These are phyloP conservation scores for Suaeda aralocaspica DNA, from an alignment of 148 eudicot species.

Conservation along the genomic window DNA sequence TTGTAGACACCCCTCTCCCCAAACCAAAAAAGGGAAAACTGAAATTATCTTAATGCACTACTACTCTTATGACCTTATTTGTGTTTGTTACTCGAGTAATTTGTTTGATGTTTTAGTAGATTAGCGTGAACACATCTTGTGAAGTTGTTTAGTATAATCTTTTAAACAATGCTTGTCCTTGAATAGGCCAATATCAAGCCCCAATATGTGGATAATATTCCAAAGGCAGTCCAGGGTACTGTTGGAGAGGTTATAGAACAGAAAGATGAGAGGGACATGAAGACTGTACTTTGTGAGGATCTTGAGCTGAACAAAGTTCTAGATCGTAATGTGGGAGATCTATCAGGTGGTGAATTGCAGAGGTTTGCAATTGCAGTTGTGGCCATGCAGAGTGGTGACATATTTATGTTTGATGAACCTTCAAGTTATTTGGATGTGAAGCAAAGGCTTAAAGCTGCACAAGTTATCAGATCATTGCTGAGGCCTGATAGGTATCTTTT, in stretches of 20 bases:
- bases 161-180: neutral
- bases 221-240: constrained; percentile 88
- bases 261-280: constrained; percentile 77
- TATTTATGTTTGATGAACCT: constrained; percentile 97
- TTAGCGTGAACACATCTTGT: neutral
- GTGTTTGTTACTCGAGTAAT: neutral
- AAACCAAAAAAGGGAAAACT: no score
- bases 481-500: constrained; percentile 67
- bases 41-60: neutral
- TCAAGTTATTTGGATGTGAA: constrained; percentile 96
- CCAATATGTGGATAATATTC: constrained; percentile 93
- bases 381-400: constrained; percentile 75
- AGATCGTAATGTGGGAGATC: constrained; percentile 89
- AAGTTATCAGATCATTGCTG: constrained; percentile 83
- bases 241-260: constrained; percentile 80
- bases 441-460: constrained; percentile 96
- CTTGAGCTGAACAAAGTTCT: constrained; percentile 79
- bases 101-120: no score
- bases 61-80: neutral
- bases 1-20: no score
- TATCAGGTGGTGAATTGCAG: constrained; percentile 95
- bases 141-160: neutral
- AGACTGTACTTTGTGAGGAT: constrained; percentile 59
- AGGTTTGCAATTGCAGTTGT: constrained; percentile 95
- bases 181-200: constrained; percentile 83